Percentiles rank a stretch among this genome's conserved stretches.
These are phyloP conservation scores for Phytophthora multivora DNA, from an alignment of 352 stramenopile species.

Conservation along the genomic window DNA sequence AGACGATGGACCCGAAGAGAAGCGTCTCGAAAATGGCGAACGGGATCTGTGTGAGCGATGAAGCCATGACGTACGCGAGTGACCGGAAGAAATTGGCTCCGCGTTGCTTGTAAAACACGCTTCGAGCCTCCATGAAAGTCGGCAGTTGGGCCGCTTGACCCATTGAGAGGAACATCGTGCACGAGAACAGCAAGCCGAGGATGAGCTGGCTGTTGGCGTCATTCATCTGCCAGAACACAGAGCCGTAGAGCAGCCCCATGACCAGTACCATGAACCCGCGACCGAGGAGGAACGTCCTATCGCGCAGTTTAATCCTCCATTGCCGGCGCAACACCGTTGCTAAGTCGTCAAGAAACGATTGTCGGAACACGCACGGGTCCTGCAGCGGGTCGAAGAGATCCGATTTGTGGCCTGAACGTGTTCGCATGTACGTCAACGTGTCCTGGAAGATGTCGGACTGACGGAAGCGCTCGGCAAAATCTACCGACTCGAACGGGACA, in stretches of 20 bases:
- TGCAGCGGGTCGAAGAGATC: conserved; percentile 18
- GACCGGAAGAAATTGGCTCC: conserved; percentile 90
- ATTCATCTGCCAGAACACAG: conserved; percentile 68
- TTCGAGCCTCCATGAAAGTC: conserved; percentile 75
- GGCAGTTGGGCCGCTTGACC: conserved; percentile 81
- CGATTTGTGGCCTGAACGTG: conserved; percentile 12
- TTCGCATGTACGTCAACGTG: conserved; percentile 48
- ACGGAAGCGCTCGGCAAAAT: conserved; percentile 61
- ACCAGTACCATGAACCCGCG: conserved; percentile 63
- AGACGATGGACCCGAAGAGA: conserved; percentile 87
- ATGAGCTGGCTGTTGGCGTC: conserved; percentile 61
- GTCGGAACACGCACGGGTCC: conserved; percentile 46
- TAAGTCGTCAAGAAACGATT: conserved; percentile 56
- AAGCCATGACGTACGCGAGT: conserved; percentile 76
- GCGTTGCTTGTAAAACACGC: conserved; percentile 90
- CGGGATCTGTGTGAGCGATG: conserved; percentile 53
- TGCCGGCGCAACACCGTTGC: conserved; percentile 58
- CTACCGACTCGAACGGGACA: conserved; percentile 32
- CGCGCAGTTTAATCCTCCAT: conserved; percentile 67
- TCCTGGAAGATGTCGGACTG: conserved; percentile 56
- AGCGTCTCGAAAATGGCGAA: conserved; percentile 75
- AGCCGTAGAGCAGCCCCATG: conserved; percentile 70
- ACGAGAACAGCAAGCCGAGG: conserved; percentile 89
- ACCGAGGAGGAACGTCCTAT: conserved; percentile 49
- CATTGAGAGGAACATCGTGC: conserved; percentile 87